A percentile compares a stretch with the other conserved stretches of the same genome.
These are phyloP conservation scores for Venturia oleaginea DNA, from an alignment of 2,329 filamentous ascomycete genomes.

Conservation along the genomic window DNA sequence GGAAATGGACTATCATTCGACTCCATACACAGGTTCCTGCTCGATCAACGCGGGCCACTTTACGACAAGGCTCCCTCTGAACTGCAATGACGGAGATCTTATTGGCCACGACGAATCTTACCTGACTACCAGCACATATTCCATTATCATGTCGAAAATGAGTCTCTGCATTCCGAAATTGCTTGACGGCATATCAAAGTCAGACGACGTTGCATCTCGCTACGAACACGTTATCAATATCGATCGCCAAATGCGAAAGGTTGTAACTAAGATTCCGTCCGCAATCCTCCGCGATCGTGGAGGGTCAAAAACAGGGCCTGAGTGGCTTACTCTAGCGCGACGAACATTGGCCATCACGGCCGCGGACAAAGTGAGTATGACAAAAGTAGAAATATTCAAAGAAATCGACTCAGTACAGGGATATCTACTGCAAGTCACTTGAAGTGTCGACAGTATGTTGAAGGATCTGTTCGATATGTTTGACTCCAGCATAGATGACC, in stretches of 20 bases:
- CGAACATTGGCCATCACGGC: slow-evolving; percentile 9
- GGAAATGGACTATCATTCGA: slow-evolving; percentile 8
- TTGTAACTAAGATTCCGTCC: neutral
- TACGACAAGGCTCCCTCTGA: neutral
- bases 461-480: too few relatives aligned
- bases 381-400: neutral
- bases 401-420: too few relatives aligned
- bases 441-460: too few relatives aligned
- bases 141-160: slow-evolving; percentile 8
- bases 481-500: neutral
- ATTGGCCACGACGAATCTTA: neutral
- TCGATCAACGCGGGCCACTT: slow-evolving; percentile 4
- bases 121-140: slow-evolving; percentile 7
- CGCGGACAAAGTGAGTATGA: neutral
- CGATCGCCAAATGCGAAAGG: slow-evolving; percentile 3
- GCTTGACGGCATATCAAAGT: neutral
- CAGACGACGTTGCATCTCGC: neutral
- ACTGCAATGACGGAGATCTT: slow-evolving; percentile 7
- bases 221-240: slow-evolving; percentile 8
- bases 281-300: slow-evolving; percentile 8
- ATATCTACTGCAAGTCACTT: too few relatives aligned
- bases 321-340: slow-evolving; percentile 4
- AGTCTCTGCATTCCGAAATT: slow-evolving; percentile 1
- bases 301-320: neutral
- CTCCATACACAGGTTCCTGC: slow-evolving; percentile 8